Evolutionary conservation across 768 basidiomycete species (phyloP), one percentile per base, ranked within the genome.

Genomic region (Psilocybe cubensis): DNA sequence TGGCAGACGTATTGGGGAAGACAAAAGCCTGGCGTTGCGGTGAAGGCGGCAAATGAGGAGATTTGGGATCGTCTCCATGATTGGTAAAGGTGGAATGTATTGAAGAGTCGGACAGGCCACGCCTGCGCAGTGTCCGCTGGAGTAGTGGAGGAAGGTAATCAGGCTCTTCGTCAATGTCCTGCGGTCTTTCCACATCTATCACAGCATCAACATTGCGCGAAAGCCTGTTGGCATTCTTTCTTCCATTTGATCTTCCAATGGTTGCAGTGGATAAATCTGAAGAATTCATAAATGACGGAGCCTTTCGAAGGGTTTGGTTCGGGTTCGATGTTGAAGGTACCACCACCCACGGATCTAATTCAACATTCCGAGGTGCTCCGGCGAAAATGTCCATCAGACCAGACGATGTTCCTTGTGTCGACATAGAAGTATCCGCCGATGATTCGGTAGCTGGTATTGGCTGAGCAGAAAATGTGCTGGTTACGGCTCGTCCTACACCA

Each of bases 101-200:
- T 1, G 93, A 96, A 0, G 94, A 96, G 69, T 98, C 96, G 1
- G 92, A 94, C 48, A 97, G 72, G 2, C 94, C 94, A 52, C 96
- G 83, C 25, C 89, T 82, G 35, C 85, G 83, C 6, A 95, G 76
- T 17, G 87, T 85, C 20, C 86, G 85, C 46, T 89, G 80, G 23
- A 87, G 72, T 14, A 92, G 70, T n/a, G 87, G 78, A 3, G 80
- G 75, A 35, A 83, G 57, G 25, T 68, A 61, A 58, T 84, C 77
- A 20, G 74, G 66, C 59, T 75, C 81, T 35, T 70, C 73, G 31
- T 77, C 74, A 10, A 69, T 59, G 14, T 57, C 54, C 12, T 59
- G 54, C 2, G 67, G 66, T 54, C 73, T 53, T 58, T 79, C 71
- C 5, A 78, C 73, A 60, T 93, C 91, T 57, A 93, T 83, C 25